These are phyloP conservation scores for Volvariella volvacea DNA, from an alignment of 1,284 basidiomycete species.

Conservation along the genomic window DNA sequence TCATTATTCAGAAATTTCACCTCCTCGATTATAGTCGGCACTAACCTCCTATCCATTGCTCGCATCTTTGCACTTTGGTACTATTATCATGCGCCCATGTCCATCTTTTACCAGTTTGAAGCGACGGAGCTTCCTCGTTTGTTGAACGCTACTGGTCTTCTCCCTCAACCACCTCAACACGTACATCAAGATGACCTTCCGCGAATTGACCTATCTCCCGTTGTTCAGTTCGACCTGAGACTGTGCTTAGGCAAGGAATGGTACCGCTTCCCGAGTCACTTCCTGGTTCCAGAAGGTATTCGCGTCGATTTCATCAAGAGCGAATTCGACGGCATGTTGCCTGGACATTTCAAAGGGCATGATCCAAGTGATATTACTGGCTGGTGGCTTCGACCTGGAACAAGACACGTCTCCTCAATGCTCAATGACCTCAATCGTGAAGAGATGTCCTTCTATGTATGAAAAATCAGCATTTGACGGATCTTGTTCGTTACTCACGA, in stretches of 20 bases:
- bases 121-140: conserved; percentile 75
- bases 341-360: conserved; percentile 63
- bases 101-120: conserved; percentile 70
- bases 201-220: conserved; percentile 63
- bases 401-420: conserved; percentile 52
- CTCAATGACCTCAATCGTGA: conserved; percentile 90
- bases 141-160: conserved; percentile 65
- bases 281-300: conserved; percentile 80
- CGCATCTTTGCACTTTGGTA: conserved; percentile 78
- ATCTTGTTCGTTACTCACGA: conserved; percentile 8
- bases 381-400: conserved; percentile 64
- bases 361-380: conserved; percentile 21
- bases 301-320: conserved; percentile 85
- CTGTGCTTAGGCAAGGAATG: conserved; percentile 94
- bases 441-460: conserved; percentile 75
- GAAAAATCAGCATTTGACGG: conserved; percentile 22
- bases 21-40: conserved; percentile 57
- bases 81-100: conserved; percentile 90
- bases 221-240: conserved; percentile 69
- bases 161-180: conserved; percentile 37
- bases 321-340: conserved; percentile 86
- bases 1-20: conserved; percentile 75
- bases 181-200: conserved; percentile 43
- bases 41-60: conserved; percentile 67
- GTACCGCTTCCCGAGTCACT: conserved; percentile 92